Percentiles rank a stretch among this genome's conserved stretches.
These are phyloP conservation scores for Apiospora malaysiana DNA, from an alignment of 2,329 filamentous ascomycete species.

Conservation along the genomic window DNA sequence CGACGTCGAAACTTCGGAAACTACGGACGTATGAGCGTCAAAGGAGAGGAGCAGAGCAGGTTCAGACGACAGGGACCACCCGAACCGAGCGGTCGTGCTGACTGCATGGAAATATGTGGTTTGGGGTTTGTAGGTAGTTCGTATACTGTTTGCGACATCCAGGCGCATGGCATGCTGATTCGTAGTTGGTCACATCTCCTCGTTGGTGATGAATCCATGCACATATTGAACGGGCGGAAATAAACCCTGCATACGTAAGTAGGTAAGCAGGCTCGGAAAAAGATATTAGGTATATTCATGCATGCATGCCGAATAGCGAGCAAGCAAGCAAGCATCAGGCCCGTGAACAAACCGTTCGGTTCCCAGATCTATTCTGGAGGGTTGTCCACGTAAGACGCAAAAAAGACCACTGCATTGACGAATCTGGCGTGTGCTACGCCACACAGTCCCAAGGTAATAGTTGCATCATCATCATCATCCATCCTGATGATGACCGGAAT, in stretches of 20 bases:
- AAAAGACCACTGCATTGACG: neutral
- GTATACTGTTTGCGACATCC: neutral
- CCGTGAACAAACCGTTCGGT: neutral
- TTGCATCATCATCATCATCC: constrained; percentile 2
- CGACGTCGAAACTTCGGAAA: neutral
- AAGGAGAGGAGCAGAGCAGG: neutral
- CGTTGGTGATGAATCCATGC: no score
- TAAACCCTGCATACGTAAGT: no score
- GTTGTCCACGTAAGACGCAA: constrained; percentile 4
- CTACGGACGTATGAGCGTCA: neutral
- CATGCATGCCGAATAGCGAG: neutral
- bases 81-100: neutral
- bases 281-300: neutral
- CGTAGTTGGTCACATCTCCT: no score
- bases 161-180: neutral
- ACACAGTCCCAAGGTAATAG: neutral
- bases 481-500: neutral
- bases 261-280: neutral
- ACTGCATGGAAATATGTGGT: no score
- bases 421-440: constrained; percentile 5
- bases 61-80: neutral
- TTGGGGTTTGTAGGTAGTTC: neutral
- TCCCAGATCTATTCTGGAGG: neutral
- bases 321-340: neutral
- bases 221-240: no score